Base-by-base conservation (phyloP, 2,329 filamentous ascomycete genomes). In the Paramyrothecium roridum region DNA sequence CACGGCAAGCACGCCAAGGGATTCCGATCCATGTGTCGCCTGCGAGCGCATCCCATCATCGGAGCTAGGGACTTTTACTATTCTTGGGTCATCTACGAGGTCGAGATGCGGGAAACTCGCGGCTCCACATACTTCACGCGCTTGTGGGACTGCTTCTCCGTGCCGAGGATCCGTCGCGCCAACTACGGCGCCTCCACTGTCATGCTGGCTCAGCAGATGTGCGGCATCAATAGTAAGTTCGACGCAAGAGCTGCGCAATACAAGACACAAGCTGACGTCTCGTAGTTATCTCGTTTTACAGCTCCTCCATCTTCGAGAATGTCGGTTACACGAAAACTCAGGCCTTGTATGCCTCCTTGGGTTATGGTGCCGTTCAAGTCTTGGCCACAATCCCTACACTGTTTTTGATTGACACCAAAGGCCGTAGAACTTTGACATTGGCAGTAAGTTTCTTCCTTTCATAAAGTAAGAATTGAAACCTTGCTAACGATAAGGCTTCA, bases 131-230 rank as follows among this genome's bases (percentile, higher is more conserved):
- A 50, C 23, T 50, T 50, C 19, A 23, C 48, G 12, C 48, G 48
- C 16, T n/a, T 50, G 8, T 33, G 48, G 26, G 79, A 87, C 64
- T 70, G 84, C 3, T 85, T 88, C 65, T 85, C 82, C 21, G 78
- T 88, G 54, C 82, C 85, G 2, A 79, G 86, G 55, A 75, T 86
- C 17, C 79, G 84, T 34, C 78, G 84, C 19, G 45, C n/a, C 43
- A 56, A 54, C 43, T 56, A 86, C 46, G 89, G 88, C 12, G 87
- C 88, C 1, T 86, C 84, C 62, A 83, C 83, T 2, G 88, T 91
- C 60, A 92, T 92, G 88, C 82, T 86, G 63, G 82, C 81, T 3
- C 83, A 86, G 66, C 82, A 86, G 70, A 83, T 86, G 77, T 85
- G 81, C 62, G 77, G 65, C 57, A 75, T 85, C 67, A 87, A 87